These are phyloP conservation scores for Cyclostephanos invisitatus DNA, from an alignment of 108 stramenopile species.

Conservation along the genomic window DNA sequence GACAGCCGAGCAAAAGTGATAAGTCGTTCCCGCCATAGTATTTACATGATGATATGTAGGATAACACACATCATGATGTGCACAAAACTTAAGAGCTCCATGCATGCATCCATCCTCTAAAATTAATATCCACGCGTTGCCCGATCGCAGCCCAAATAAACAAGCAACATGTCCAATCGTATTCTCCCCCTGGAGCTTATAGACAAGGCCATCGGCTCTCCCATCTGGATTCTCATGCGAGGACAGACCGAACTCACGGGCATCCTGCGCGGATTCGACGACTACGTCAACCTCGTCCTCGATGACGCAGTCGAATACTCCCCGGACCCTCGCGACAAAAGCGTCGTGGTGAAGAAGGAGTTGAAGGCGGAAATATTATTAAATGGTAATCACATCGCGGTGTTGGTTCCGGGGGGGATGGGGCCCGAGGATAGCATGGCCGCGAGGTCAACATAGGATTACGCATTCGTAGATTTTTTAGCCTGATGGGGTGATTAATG, in stretches of 20 bases:
- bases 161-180: slow-evolving; percentile 59
- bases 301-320: slow-evolving; percentile 90
- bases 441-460: slow-evolving; percentile 27
- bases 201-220: slow-evolving; percentile 88
- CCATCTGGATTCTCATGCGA: slow-evolving; percentile 88
- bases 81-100: too few species aligned
- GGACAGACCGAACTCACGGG: slow-evolving; percentile 87
- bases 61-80: too few species aligned
- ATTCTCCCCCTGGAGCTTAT: slow-evolving; percentile 87
- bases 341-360: slow-evolving; percentile 63
- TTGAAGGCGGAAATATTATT: slow-evolving; percentile 82
- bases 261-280: slow-evolving; percentile 83
- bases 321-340: slow-evolving; percentile 71
- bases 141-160: background rate
- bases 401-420: slow-evolving; percentile 78
- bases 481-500: background rate
- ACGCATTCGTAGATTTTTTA: background rate
- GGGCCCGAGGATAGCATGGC: slow-evolving; percentile 85
- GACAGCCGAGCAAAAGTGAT: too few species aligned
- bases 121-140: too few species aligned
- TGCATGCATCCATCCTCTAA: too few species aligned
- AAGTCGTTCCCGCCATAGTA: too few species aligned
- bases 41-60: too few species aligned
- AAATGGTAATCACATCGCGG: slow-evolving; percentile 91
- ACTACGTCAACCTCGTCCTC: slow-evolving; percentile 88